Percentiles rank a stretch among this genome's conserved stretches.
These are phyloP conservation scores for Anthoceros angustus DNA, from an alignment of 225 moss, liverwort and hornwort genomes.

Conservation along the genomic window DNA sequence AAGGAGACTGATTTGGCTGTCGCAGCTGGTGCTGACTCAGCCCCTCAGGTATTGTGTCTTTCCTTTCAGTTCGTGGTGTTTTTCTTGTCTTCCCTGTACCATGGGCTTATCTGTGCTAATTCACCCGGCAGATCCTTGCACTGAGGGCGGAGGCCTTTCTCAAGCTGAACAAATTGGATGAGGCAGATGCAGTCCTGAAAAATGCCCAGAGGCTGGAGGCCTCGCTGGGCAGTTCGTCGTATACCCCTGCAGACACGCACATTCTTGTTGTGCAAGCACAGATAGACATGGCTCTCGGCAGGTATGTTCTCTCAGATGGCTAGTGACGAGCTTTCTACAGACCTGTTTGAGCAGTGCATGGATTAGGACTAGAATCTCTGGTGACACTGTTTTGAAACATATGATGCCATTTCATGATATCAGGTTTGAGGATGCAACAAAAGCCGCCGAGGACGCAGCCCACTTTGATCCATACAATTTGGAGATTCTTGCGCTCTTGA, in stretches of 20 bases:
- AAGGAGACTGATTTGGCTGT: conserved; percentile 74
- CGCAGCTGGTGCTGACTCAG: conserved; percentile 77
- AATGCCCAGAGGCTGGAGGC: conserved; percentile 65
- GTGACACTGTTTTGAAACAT: background rate
- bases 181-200: conserved; percentile 49
- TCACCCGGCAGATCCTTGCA: conserved; percentile 52
- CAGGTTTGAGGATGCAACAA: conserved; percentile 84
- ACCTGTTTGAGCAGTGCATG: background rate
- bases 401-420: background rate
- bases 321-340: background rate
- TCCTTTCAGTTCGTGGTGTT: too few species aligned
- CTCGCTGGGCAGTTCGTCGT: conserved; percentile 42
- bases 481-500: conserved; percentile 33
- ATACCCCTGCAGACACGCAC: conserved; percentile 39
- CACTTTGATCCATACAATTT: conserved; percentile 48
- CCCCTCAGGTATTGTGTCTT: conserved; percentile 95
- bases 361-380: background rate
- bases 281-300: conserved; percentile 85
- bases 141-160: conserved; percentile 79
- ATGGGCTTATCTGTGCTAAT: too few species aligned
- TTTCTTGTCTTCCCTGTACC: too few species aligned
- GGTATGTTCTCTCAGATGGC: conserved; percentile 12
- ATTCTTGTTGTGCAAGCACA: conserved; percentile 76
- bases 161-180: conserved; percentile 64
- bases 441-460: conserved; percentile 72